Percentiles rank a stretch among this genome's conserved stretches.
Conservation (phyloP, 192 early-diverging fungal genomes). For the Linnemannia exigua region DNA sequence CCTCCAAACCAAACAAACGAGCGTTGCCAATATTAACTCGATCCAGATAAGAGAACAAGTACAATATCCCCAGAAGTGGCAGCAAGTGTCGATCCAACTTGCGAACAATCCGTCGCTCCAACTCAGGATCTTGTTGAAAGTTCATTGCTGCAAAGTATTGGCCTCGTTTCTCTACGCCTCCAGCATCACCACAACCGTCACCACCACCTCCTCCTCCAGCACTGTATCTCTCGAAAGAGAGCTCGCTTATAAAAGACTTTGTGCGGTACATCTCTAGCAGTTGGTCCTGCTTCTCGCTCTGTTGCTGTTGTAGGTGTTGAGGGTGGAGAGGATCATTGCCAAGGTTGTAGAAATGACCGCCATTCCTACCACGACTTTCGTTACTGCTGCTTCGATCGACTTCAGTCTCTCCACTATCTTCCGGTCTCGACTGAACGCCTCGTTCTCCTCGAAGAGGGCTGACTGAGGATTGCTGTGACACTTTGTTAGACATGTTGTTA, state of each 20-base stretch:
- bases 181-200: neutral
- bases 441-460: neutral
- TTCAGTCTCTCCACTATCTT: neutral
- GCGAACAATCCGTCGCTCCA: conserved; percentile 59
- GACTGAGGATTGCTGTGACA: neutral
- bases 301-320: neutral
- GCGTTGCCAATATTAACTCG: conserved; percentile 83
- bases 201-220: neutral
- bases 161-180: neutral
- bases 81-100: conserved; percentile 71
- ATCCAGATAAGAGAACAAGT: conserved; percentile 74
- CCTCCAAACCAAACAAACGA: conserved; percentile 61
- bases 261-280: conserved; percentile 32
- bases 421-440: neutral
- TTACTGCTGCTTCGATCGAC: neutral
- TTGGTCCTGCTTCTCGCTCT: neutral
- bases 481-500: neutral
- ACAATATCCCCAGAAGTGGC: conserved; percentile 73
- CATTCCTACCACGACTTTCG: neutral
- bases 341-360: neutral
- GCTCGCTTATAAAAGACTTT: neutral
- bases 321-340: neutral
- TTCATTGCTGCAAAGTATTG: conserved; percentile 7
- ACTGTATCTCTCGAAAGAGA: neutral
- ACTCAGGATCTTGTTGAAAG: conserved; percentile 27